Percentiles rank a stretch among this genome's conserved stretches.
phyloP scores from a whole-genome alignment of 176 grass and related monocot genomes.

The Oryza meridionalis region DNA sequence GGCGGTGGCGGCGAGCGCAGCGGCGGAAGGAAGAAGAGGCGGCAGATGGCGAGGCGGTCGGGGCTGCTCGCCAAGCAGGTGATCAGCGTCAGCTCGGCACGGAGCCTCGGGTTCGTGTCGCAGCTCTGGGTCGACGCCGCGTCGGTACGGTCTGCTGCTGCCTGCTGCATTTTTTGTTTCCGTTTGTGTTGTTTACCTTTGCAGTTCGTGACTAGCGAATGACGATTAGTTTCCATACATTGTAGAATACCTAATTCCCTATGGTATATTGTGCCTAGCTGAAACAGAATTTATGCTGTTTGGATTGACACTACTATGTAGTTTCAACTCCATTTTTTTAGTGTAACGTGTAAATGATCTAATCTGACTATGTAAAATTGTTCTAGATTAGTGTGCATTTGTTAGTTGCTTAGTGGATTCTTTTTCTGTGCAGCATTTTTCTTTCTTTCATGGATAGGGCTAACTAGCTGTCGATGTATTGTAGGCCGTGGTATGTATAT shows the following conservation, averaged over 20 bases:
- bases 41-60: conserved; percentile 70
- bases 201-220: no score
- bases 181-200: neutral
- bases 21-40: conserved; percentile 34
- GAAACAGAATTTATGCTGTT: neutral
- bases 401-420: neutral
- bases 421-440: neutral
- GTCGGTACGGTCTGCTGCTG: conserved; percentile 43
- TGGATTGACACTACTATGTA: neutral
- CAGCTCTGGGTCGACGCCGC: conserved; percentile 86
- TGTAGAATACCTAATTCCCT: no score
- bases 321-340: neutral
- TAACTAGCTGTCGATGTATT: conserved; percentile 5
- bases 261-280: neutral
- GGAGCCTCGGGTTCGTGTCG: conserved; percentile 90
- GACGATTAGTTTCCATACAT: neutral
- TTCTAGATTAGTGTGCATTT: conserved; percentile 10
- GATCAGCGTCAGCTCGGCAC: conserved; percentile 76
- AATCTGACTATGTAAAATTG: neutral
- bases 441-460: neutral
- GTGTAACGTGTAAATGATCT: neutral
- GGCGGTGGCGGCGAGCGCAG: conserved; percentile 20
- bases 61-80: conserved; percentile 92
- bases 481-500: neutral
- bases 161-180: neutral